Conservation (phyloP, 139 green algal genomes). For the Coccomyxa sp. region DNA sequence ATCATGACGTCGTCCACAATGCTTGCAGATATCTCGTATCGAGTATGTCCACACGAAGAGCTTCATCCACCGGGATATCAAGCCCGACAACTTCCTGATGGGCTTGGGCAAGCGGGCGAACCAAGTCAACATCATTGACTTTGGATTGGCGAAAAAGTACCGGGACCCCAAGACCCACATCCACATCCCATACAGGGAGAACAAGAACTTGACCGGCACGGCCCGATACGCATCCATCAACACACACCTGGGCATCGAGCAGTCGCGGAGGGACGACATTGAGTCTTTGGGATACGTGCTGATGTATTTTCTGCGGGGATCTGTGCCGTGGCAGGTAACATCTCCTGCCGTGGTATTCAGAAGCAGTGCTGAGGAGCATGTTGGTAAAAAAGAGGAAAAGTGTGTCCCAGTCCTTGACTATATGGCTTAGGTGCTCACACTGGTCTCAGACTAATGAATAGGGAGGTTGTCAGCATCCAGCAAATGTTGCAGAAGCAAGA, state of each 20-base stretch:
- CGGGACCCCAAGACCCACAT: constrained; percentile 97
- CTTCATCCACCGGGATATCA: constrained; percentile 99
- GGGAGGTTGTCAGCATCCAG: too few species aligned
- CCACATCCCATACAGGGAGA: constrained; percentile 99
- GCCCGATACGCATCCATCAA: constrained; percentile 99
- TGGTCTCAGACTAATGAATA: too few species aligned
- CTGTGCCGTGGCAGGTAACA: constrained; percentile 87
- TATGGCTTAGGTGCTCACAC: too few species aligned
- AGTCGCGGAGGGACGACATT: constrained; percentile 92
- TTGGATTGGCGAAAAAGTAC: constrained; percentile 99
- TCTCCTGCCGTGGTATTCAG: background rate
- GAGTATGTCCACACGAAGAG: constrained; percentile 97
- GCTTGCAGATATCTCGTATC: constrained; percentile 80
- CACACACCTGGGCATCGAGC: constrained; percentile 99
- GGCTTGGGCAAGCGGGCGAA: constrained; percentile 96
- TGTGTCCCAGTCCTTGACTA: too few species aligned
- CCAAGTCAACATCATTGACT: constrained; percentile 99
- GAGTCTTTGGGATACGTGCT: constrained; percentile 96
- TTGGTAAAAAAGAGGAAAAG: too few species aligned
- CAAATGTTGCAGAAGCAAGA: too few species aligned
- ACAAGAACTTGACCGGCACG: constrained; percentile 99
- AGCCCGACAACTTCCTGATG: constrained; percentile 99
- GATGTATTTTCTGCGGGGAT: constrained; percentile 98
- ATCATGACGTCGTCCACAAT: background rate
- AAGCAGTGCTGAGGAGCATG: too few species aligned